phyloP scores from a whole-genome alignment of 2,329 filamentous ascomycete genomes.

The Fonsecaea nubica region DNA sequence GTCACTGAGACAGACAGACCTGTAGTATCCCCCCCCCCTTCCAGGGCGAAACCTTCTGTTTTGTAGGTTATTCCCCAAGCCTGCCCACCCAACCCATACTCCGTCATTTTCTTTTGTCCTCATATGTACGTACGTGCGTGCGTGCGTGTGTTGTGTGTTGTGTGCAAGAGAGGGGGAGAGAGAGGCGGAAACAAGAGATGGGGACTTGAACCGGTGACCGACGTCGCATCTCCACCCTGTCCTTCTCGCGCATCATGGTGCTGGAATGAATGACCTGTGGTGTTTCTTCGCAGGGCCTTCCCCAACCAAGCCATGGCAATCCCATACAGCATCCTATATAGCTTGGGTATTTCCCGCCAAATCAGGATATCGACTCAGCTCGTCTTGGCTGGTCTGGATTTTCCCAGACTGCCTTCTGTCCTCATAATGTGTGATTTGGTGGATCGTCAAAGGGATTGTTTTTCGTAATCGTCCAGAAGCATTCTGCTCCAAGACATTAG shows the following conservation, averaged over 20 bases:
- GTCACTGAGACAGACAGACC: too few species aligned
- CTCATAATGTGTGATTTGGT: background rate
- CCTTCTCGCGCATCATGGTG: background rate
- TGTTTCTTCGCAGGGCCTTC: background rate
- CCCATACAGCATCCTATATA: background rate
- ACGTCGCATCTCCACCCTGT: background rate
- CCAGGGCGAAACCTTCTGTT: too few species aligned
- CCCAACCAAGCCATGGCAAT: background rate
- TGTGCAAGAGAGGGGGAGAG: too few species aligned
- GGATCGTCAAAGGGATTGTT: background rate
- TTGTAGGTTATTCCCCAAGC: too few species aligned
- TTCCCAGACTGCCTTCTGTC: background rate
- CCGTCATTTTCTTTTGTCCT: too few species aligned
- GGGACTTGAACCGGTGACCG: too few species aligned
- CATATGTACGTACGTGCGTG: too few species aligned
- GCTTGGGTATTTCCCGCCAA: background rate
- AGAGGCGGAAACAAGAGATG: too few species aligned
- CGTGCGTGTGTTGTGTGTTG: too few species aligned
- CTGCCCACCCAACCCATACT: too few species aligned
- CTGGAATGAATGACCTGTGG: background rate
- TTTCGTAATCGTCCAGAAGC: background rate
- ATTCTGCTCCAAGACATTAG: background rate
- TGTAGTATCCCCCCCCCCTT: too few species aligned
- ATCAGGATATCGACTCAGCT: background rate
- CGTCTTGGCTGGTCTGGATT: background rate